Evolutionary conservation across 140 eudicot genomes (phyloP).

Genomic region (Ambrosia hybrid): DNA sequence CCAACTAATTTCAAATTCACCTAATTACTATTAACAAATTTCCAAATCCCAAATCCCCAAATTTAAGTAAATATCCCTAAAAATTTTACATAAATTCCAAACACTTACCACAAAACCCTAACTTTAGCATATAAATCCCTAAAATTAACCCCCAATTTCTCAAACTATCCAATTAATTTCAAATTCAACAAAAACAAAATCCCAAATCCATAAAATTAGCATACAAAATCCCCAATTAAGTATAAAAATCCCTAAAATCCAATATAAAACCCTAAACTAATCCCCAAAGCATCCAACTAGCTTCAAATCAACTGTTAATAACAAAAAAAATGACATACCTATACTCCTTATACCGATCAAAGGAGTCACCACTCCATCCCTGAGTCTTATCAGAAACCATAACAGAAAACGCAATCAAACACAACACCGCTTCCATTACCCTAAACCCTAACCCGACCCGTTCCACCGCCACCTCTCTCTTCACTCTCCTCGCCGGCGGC

Average conservation of each 20-base stretch:
- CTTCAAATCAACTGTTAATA: too few species aligned
- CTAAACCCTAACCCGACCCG: constrained; percentile 67
- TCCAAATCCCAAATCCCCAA: too few species aligned
- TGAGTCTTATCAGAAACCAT: constrained; percentile 95
- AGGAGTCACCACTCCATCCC: constrained; percentile 98
- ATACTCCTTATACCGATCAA: constrained; percentile 89
- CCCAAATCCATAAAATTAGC: too few species aligned
- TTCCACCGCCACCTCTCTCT: constrained; percentile 43
- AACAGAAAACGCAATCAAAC: constrained; percentile 77
- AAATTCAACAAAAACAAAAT: not conserved
- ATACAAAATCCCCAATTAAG: too few species aligned
- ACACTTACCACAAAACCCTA: not conserved
- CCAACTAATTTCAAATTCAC: too few species aligned
- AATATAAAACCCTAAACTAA: too few species aligned
- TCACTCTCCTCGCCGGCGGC: constrained; percentile 42
- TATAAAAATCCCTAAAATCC: too few species aligned
- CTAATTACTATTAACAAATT: too few species aligned
- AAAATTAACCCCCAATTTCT: constrained; percentile 6
- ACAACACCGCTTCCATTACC: constrained; percentile 49
- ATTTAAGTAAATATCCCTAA: too few species aligned
- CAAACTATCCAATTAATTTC: not conserved
- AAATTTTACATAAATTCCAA: too few species aligned
- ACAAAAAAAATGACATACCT: constrained; percentile 37
- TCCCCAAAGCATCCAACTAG: too few species aligned
- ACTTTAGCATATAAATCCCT: not conserved